A percentile compares a stretch with the other conserved stretches of the same genome.
phyloP scores from a whole-genome alignment of 768 basidiomycete species.

The Tulasnella calospora region DNA sequence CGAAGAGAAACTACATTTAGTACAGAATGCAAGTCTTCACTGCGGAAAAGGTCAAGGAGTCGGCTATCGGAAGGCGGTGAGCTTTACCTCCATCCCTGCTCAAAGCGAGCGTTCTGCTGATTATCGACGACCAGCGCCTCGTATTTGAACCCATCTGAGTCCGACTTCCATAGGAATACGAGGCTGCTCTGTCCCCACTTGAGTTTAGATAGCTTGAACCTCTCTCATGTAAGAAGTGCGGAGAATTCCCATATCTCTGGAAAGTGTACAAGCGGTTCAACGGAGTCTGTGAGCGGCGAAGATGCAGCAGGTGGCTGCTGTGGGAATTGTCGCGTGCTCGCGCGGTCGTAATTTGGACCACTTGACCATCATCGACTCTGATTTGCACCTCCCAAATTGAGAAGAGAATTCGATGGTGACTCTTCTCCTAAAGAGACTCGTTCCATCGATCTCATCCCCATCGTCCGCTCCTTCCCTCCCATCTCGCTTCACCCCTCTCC shows the following conservation, averaged over 20 bases:
- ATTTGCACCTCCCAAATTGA: background rate
- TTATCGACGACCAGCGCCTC: background rate
- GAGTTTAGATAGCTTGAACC: background rate
- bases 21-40: background rate
- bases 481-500: conserved; percentile 15
- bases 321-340: conserved; percentile 8
- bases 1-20: background rate
- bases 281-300: background rate
- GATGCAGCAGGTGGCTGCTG: background rate
- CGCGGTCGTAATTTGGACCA: conserved; percentile 11
- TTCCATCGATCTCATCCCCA: conserved; percentile 18
- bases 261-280: background rate
- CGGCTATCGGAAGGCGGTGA: background rate
- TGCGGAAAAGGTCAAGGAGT: background rate
- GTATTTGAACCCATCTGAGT: background rate
- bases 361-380: background rate
- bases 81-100: background rate
- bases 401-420: conserved; percentile 2
- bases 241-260: no score
- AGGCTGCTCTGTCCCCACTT: background rate
- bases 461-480: conserved; percentile 17
- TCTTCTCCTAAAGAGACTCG: conserved; percentile 5
- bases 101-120: background rate
- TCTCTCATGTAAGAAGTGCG: background rate
- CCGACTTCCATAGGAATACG: background rate